Percentiles rank a stretch among this genome's conserved stretches.
Evolutionary conservation across 345 rosid genomes (phyloP).

Genomic region (Turritis glabra): DNA sequence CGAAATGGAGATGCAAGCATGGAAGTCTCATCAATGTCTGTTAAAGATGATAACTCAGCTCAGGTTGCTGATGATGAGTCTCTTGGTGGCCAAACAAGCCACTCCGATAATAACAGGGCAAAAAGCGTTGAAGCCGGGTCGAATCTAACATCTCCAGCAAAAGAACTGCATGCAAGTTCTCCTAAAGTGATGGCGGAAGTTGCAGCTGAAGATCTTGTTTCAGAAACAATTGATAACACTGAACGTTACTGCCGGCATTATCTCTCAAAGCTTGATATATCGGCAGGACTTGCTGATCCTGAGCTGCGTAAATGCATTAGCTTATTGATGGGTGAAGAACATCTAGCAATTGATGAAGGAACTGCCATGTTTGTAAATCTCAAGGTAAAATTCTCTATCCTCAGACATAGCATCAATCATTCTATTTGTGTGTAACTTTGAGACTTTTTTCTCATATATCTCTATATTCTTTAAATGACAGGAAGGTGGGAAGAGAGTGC

Average conservation of each 20-base stretch:
- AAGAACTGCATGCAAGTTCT: constrained; percentile 44
- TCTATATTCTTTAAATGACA: constrained; percentile 34
- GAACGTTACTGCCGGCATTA: constrained; percentile 46
- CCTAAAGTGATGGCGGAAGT: constrained; percentile 41
- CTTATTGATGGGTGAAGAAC: constrained; percentile 43
- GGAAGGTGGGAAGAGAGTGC: constrained; percentile 70
- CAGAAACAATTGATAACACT: constrained; percentile 32
- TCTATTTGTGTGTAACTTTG: neutral
- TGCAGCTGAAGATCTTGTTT: constrained; percentile 44
- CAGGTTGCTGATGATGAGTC: constrained; percentile 57
- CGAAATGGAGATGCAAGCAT: constrained; percentile 65
- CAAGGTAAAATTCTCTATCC: constrained; percentile 48
- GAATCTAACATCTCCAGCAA: constrained; percentile 46
- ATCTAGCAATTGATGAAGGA: constrained; percentile 46
- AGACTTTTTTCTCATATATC: neutral
- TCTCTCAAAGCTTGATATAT: constrained; percentile 86
- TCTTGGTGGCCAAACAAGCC: constrained; percentile 47
- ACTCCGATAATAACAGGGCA: constrained; percentile 47
- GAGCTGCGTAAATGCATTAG: constrained; percentile 59
- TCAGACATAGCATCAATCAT: neutral
- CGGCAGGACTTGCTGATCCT: constrained; percentile 67
- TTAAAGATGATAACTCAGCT: constrained; percentile 58
- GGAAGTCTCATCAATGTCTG: constrained; percentile 56
- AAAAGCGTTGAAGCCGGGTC: constrained; percentile 54
- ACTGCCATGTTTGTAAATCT: constrained; percentile 53